Conservation (phyloP, 1,284 basidiomycete species). For the Boletus holoroseus region DNA sequence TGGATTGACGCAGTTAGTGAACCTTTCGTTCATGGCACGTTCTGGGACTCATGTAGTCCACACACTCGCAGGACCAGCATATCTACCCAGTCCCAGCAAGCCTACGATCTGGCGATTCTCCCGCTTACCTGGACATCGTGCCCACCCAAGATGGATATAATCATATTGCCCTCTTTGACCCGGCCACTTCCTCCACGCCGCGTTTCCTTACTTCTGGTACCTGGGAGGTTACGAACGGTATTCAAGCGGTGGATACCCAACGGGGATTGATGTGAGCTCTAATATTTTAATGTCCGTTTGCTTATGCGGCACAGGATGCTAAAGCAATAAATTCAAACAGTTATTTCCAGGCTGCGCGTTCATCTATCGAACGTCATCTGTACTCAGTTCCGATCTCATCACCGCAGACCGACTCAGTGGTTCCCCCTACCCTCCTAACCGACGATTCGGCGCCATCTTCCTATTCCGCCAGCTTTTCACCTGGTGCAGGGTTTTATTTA, state of each 20-base stretch:
- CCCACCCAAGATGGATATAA: constrained; percentile 77
- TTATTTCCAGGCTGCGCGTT: constrained; percentile 85
- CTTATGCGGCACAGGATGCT: constrained; percentile 12
- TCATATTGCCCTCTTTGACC: constrained; percentile 85
- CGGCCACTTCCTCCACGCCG: constrained; percentile 62
- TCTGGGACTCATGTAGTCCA: constrained; percentile 13
- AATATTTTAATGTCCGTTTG: constrained; percentile 26
- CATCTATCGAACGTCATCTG: constrained; percentile 80
- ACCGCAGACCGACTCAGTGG: constrained; percentile 25
- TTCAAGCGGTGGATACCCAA: constrained; percentile 67
- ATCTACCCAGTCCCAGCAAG: constrained; percentile 52
- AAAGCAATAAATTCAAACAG: constrained; percentile 38
- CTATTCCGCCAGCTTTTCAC: constrained; percentile 73
- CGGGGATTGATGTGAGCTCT: constrained; percentile 64
- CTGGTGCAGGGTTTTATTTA: constrained; percentile 79
- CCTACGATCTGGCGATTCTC: constrained; percentile 39
- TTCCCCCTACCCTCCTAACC: constrained; percentile 57
- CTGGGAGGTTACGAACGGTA: constrained; percentile 83
- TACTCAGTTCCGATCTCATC: constrained; percentile 69
- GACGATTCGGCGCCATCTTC: constrained; percentile 57
- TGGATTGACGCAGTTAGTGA: constrained; percentile 79
- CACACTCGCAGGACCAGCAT: constrained; percentile 46
- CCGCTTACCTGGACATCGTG: constrained; percentile 84
- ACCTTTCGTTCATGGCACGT: constrained; percentile 4
- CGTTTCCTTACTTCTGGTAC: constrained; percentile 79